Percentiles rank a stretch among this genome's conserved stretches.
Evolutionary conservation across 768 basidiomycete genomes (phyloP).

Genomic region (Termitomyces titanicus): DNA sequence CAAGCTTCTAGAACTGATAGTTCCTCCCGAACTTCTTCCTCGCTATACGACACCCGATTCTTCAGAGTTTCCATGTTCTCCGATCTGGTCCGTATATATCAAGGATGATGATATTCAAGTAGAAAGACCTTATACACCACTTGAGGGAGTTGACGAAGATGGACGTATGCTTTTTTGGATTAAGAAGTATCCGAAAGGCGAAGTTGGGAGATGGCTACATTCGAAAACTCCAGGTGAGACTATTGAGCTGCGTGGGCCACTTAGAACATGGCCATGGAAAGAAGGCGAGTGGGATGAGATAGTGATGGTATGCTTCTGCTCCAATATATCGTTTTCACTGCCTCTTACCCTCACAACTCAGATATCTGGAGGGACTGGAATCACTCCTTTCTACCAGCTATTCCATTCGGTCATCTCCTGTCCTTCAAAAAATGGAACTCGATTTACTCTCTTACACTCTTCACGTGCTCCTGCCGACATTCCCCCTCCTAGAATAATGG

Average conservation of each 20-base stretch:
- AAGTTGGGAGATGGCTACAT: slow-evolving; percentile 83
- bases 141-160: slow-evolving; percentile 63
- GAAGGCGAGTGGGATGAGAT: slow-evolving; percentile 69
- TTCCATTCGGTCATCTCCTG: slow-evolving; percentile 50
- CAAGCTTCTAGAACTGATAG: slow-evolving; percentile 58
- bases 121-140: slow-evolving; percentile 80
- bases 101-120: slow-evolving; percentile 90
- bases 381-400: slow-evolving; percentile 83
- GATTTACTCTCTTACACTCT: slow-evolving; percentile 71
- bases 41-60: slow-evolving; percentile 8
- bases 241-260: slow-evolving; percentile 75
- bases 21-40: slow-evolving; percentile 44
- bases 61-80: slow-evolving; percentile 23
- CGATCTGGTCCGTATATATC: slow-evolving; percentile 75
- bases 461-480: slow-evolving; percentile 60
- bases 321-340: background rate
- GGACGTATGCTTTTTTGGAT: slow-evolving; percentile 78
- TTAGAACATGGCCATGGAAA: slow-evolving; percentile 62
- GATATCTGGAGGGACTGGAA: slow-evolving; percentile 88
- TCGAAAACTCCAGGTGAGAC: slow-evolving; percentile 60
- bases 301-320: slow-evolving; percentile 53
- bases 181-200: slow-evolving; percentile 73
- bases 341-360: slow-evolving; percentile 22
- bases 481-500: slow-evolving; percentile 62
- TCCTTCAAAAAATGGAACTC: slow-evolving; percentile 34